Conservation (phyloP, 1,139 yeast genomes). For the Insectozyma bohioensis region DNA sequence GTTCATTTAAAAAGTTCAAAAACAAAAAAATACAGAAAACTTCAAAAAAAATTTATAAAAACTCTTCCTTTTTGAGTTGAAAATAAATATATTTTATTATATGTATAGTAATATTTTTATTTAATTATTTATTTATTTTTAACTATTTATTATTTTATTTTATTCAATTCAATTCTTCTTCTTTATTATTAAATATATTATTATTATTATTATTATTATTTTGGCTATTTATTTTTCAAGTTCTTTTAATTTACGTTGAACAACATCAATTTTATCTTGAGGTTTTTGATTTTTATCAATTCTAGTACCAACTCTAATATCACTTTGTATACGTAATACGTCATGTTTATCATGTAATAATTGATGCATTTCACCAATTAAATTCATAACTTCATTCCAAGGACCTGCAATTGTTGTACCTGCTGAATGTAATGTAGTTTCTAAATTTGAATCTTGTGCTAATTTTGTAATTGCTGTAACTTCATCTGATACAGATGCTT, state of each 20-base stretch:
- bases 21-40: no score
- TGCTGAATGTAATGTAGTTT: slow-evolving; percentile 78
- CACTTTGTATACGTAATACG: slow-evolving; percentile 76
- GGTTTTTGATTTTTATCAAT: slow-evolving; percentile 68
- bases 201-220: not conserved
- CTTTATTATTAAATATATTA: not conserved
- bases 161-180: slow-evolving; percentile 1
- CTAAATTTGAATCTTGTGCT: slow-evolving; percentile 59
- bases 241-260: slow-evolving; percentile 45
- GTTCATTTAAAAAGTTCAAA: no score
- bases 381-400: slow-evolving; percentile 82
- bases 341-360: slow-evolving; percentile 61
- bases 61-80: no score
- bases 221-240: slow-evolving; percentile 1
- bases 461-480: slow-evolving; percentile 66
- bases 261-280: slow-evolving; percentile 63
- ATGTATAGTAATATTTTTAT: no score
- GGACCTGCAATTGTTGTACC: slow-evolving; percentile 92
- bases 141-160: not conserved
- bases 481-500: slow-evolving; percentile 78
- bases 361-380: slow-evolving; percentile 80
- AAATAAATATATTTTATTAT: no score
- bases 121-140: no score
- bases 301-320: slow-evolving; percentile 82
- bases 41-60: no score